These are phyloP conservation scores for Epichloe typhina DNA, from an alignment of 2,329 filamentous ascomycete genomes.

Conservation along the genomic window DNA sequence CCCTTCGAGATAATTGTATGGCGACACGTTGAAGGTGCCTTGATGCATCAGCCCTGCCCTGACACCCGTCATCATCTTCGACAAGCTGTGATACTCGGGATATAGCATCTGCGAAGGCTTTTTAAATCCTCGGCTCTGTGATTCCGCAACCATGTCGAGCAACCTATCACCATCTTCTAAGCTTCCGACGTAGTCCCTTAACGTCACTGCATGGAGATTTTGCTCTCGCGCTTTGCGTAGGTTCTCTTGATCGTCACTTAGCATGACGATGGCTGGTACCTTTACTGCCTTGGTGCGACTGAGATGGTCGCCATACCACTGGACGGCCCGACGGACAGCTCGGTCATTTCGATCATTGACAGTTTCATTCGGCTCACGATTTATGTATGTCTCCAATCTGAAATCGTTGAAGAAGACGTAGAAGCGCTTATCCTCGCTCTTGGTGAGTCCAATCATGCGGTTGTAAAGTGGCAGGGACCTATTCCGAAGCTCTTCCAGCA, in stretches of 20 bases:
- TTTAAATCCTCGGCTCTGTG: constrained; percentile 52
- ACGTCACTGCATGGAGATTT: constrained; percentile 52
- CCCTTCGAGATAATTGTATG: constrained; percentile 95
- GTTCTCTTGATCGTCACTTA: constrained; percentile 87
- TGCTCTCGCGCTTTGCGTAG: constrained; percentile 69
- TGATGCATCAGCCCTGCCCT: constrained; percentile 85
- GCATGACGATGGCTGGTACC: constrained; percentile 72
- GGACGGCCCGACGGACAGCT: constrained; percentile 71
- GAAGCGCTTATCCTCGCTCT: constrained; percentile 92
- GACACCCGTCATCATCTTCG: constrained; percentile 86
- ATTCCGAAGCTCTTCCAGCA: constrained; percentile 91
- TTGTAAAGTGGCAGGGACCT: constrained; percentile 91
- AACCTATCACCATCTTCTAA: constrained; percentile 75
- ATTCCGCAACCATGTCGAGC: constrained; percentile 84
- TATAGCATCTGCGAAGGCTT: constrained; percentile 63
- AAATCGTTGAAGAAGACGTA: constrained; percentile 99
- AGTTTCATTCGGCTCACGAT: constrained; percentile 60
- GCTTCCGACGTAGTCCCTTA: constrained; percentile 67
- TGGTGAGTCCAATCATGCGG: constrained; percentile 76
- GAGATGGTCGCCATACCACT: constrained; percentile 84
- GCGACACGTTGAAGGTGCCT: constrained; percentile 89
- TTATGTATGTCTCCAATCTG: constrained; percentile 76
- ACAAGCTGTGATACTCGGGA: constrained; percentile 77
- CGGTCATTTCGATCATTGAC: constrained; percentile 97
- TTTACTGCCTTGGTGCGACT: constrained; percentile 45